Evolutionary conservation across 2,329 filamentous ascomycete species (phyloP), one percentile per base, ranked within the genome.

Genomic region (Xylariales sp.): DNA sequence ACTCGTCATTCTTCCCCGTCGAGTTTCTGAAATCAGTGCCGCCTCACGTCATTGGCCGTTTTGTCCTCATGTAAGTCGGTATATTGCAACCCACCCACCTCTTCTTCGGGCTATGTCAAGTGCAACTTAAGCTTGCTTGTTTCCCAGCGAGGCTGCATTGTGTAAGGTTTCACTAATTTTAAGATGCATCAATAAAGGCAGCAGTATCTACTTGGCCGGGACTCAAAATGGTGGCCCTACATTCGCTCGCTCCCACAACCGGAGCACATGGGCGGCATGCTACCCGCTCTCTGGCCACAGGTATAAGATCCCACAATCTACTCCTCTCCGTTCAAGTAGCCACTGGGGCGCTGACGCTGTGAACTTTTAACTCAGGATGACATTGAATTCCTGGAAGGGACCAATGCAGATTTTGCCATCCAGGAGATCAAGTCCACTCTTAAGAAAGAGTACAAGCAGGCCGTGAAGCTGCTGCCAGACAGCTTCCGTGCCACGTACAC

Each of bases 161-260:
- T n/a, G n/a, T n/a, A n/a, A n/a, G 7, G 23, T 7, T 19, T 2
- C 12, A 11, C n/a, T n/a, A n/a, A n/a, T n/a, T n/a, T n/a, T n/a
- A n/a, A n/a, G n/a, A n/a, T n/a, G n/a, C n/a, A n/a, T n/a, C n/a
- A n/a, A n/a, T n/a, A 37, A n/a, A 38, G 35, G 27, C 76, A 81
- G 43, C 78, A 89, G 55, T 81, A 78, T 52, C 65, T 88, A 21
- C 59, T 71, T 3, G 75, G 74, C 2, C 39, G 59, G 2, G 52
- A 68, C 2, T 85, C 83, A 1, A 78, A 76, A 47, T 89, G 85
- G 85, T 70, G 66, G 55, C 72, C 79, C 2, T 89, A 89, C 58
- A 75, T 88, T 46, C 61, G 63, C 8, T 74, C 76, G 0, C 66
- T 89, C 1, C 83, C 85, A 2, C 75, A 78, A 42, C 81, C 81